Conservation (phyloP, 2,329 filamentous ascomycete genomes). For the Ceratocystis ficicola region DNA sequence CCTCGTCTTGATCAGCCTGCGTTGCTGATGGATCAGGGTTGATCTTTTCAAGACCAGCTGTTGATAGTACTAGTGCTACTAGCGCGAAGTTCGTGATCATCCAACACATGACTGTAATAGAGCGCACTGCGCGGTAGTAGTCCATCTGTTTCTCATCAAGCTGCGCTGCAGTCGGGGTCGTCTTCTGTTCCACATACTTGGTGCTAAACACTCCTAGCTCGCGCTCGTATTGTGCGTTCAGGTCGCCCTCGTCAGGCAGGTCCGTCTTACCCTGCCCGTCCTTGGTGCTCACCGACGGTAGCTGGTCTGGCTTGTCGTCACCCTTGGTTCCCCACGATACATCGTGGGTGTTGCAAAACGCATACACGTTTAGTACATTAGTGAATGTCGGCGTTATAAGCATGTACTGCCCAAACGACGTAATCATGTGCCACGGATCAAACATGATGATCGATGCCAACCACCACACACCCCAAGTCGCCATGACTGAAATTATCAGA, state of each 20-base stretch:
- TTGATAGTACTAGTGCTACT: slow-evolving; percentile 71
- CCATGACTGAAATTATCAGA: slow-evolving; percentile 80
- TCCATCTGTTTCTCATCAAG: slow-evolving; percentile 81
- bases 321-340: slow-evolving; percentile 99
- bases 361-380: slow-evolving; percentile 98
- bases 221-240: slow-evolving; percentile 87
- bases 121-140: slow-evolving; percentile 94
- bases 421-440: slow-evolving; percentile 99
- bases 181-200: slow-evolving; percentile 64
- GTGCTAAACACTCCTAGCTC: slow-evolving; percentile 62
- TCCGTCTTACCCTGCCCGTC: slow-evolving; percentile 86
- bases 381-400: slow-evolving; percentile 93
- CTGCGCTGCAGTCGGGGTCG: slow-evolving; percentile 41
- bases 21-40: slow-evolving; percentile 33
- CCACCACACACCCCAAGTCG: slow-evolving; percentile 88
- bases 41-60: slow-evolving; percentile 66
- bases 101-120: slow-evolving; percentile 83
- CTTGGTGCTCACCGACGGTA: slow-evolving; percentile 79
- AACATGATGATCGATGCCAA: slow-evolving; percentile 86
- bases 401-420: slow-evolving; percentile 91
- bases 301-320: slow-evolving; percentile 86
- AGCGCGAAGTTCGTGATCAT: slow-evolving; percentile 93
- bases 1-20: slow-evolving; percentile 27
- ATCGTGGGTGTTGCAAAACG: slow-evolving; percentile 99
- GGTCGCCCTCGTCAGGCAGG: slow-evolving; percentile 83